A percentile compares a stretch with the other conserved stretches of the same genome.
Evolutionary conservation across 495 filamentous ascomycete species (phyloP).

Genomic region (Tuber borchii): DNA sequence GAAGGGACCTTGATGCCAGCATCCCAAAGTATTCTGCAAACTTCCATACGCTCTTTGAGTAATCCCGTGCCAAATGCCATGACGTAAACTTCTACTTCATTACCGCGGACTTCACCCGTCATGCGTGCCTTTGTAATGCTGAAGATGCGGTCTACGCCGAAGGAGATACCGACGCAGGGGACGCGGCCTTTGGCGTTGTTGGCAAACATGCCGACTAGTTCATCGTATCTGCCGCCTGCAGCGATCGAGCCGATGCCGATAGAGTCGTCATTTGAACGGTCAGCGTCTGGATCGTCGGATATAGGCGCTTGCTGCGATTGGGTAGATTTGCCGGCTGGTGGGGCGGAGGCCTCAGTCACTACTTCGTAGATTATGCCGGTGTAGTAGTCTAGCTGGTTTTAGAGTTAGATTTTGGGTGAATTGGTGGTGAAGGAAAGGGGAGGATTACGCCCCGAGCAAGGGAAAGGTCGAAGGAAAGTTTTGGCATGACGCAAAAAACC

Average conservation of each 20-base stretch:
- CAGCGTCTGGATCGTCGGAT: conserved; percentile 60
- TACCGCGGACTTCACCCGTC: conserved; percentile 51
- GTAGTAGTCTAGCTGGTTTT: conserved; percentile 69
- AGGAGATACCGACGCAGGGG: conserved; percentile 89
- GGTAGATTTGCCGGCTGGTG: conserved; percentile 44
- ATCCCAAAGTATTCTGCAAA: conserved; percentile 67
- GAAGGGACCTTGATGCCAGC: conserved; percentile 63
- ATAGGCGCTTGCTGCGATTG: conserved; percentile 56
- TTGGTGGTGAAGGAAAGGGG: neutral
- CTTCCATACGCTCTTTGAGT: conserved; percentile 69
- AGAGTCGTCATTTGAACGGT: conserved; percentile 73
- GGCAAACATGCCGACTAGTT: conserved; percentile 84
- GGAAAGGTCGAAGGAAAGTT: conserved; percentile 46
- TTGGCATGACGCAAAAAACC: conserved; percentile 62
- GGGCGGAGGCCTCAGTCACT: conserved; percentile 74
- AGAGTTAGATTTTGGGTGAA: neutral
- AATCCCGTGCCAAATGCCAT: conserved; percentile 87
- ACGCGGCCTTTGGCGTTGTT: conserved; percentile 61
- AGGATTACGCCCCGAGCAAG: conserved; percentile 38
- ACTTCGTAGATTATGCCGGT: conserved; percentile 92
- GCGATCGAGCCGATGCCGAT: conserved; percentile 81
- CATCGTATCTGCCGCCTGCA: conserved; percentile 87
- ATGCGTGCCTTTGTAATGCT: conserved; percentile 72
- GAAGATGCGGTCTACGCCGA: conserved; percentile 93
- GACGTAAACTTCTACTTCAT: conserved; percentile 78